A percentile compares a stretch with the other conserved stretches of the same genome.
phyloP scores from a whole-genome alignment of 1,284 basidiomycete genomes.

The Vanrija sp. region DNA sequence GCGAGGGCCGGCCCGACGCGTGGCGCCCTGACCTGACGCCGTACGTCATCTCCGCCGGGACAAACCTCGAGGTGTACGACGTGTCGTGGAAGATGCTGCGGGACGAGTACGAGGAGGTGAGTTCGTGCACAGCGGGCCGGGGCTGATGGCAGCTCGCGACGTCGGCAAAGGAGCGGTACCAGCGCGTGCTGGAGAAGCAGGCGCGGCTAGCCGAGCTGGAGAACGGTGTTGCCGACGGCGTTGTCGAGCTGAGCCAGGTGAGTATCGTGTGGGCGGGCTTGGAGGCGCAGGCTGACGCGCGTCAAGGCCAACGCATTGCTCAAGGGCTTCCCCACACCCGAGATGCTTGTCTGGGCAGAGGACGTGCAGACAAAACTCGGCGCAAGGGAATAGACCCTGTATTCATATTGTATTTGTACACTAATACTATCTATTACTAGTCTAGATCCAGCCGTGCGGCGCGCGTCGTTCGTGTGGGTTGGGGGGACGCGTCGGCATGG shows the following conservation, averaged over 20 bases:
- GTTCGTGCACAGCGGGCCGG: background rate
- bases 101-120: slow-evolving; percentile 40
- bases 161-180: slow-evolving; percentile 28
- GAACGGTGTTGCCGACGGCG: slow-evolving; percentile 35
- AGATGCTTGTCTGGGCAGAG: slow-evolving; percentile 46
- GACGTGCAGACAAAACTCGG: slow-evolving; percentile 6
- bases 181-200: slow-evolving; percentile 37
- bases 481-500: background rate
- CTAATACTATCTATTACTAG: background rate
- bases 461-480: background rate
- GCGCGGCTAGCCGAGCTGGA: slow-evolving; percentile 37
- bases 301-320: slow-evolving; percentile 40
- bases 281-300: background rate
- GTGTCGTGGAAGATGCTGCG: slow-evolving; percentile 35
- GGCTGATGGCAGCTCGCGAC: slow-evolving; percentile 26
- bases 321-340: slow-evolving; percentile 37
- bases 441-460: background rate
- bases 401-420: background rate
- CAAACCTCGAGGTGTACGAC: slow-evolving; percentile 41
- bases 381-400: background rate
- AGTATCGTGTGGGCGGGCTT: slow-evolving; percentile 1
- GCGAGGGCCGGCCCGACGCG: slow-evolving; percentile 27
- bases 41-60: slow-evolving; percentile 35
- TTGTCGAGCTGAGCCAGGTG: slow-evolving; percentile 43
- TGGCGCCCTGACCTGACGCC: slow-evolving; percentile 44